A percentile compares a stretch with the other conserved stretches of the same genome.
These are phyloP conservation scores for Ruellia speciosa DNA, from an alignment of 305 asterid genomes.

Conservation along the genomic window DNA sequence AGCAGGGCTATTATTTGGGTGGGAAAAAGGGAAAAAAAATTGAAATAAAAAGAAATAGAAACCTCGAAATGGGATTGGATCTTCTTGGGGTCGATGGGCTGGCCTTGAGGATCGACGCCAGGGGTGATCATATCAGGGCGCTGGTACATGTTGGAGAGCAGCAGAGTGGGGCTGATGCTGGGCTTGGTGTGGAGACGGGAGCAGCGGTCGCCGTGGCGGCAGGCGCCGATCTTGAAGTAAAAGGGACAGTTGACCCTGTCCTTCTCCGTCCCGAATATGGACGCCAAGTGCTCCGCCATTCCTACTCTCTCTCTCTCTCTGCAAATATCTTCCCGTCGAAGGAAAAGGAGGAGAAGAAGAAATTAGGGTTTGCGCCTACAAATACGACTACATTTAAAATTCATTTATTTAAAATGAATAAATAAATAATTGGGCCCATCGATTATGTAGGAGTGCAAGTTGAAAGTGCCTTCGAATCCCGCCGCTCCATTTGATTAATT, in stretches of 20 bases:
- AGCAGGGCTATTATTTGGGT: no score
- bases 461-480: no score
- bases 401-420: no score
- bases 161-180: constrained; percentile 56
- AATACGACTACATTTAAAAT: no score
- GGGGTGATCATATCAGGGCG: constrained; percentile 67
- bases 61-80: constrained; percentile 15
- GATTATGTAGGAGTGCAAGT: no score
- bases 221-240: constrained; percentile 17
- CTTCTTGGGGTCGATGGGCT: constrained; percentile 23
- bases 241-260: constrained; percentile 34
- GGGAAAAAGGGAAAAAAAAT: background rate
- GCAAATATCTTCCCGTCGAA: background rate
- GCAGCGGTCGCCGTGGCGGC: constrained; percentile 48
- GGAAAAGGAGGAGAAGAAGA: background rate
- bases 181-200: constrained; percentile 72
- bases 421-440: no score
- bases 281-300: constrained; percentile 74
- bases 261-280: constrained; percentile 22
- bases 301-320: background rate
- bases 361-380: background rate
- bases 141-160: constrained; percentile 62
- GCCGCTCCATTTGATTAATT: no score
- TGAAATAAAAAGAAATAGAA: background rate
- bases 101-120: constrained; percentile 55